These are phyloP conservation scores for Athelia psychrophila DNA, from an alignment of 1,284 basidiomycete species.

Conservation along the genomic window DNA sequence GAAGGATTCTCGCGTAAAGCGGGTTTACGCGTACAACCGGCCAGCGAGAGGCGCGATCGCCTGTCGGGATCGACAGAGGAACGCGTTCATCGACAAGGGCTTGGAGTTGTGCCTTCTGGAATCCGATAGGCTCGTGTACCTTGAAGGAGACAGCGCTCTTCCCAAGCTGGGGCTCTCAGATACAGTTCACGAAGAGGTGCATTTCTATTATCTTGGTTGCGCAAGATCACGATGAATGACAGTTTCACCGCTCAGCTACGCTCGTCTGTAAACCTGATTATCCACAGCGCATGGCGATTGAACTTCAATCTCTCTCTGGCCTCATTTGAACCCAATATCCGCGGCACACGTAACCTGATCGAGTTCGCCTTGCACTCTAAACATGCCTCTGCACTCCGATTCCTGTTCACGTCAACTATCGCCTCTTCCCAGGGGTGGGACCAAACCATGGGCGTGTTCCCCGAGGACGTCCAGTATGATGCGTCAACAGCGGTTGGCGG, in stretches of 20 bases:
- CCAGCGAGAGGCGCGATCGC: conserved; percentile 2
- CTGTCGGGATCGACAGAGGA: conserved; percentile 17
- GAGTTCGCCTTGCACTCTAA: conserved; percentile 25
- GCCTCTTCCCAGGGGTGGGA: conserved; percentile 20
- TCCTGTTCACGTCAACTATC: conserved; percentile 30
- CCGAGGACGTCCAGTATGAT: conserved; percentile 25
- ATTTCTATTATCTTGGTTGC: not conserved
- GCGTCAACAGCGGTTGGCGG: conserved; percentile 16
- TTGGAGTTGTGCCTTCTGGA: conserved; percentile 12
- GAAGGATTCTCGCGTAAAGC: conserved; percentile 14
- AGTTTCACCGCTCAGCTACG: not conserved
- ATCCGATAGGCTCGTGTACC: conserved; percentile 14
- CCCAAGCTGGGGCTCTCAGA: conserved; percentile 1
- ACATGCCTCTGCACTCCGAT: conserved; percentile 11
- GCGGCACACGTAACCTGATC: conserved; percentile 32
- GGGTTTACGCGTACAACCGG: conserved; percentile 22
- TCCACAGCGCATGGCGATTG: conserved; percentile 35
- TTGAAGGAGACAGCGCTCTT: conserved; percentile 14
- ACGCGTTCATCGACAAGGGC: conserved; percentile 19
- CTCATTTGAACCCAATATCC: conserved; percentile 34
- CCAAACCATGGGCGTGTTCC: conserved; percentile 18
- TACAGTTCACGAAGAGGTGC: conserved; percentile 5
- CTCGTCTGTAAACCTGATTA: conserved; percentile 11
- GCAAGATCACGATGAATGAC: not conserved
- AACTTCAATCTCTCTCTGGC: conserved; percentile 37